Evolutionary conservation across 1,284 basidiomycete genomes (phyloP).

Genomic region (Cystobasidium slooffiae): DNA sequence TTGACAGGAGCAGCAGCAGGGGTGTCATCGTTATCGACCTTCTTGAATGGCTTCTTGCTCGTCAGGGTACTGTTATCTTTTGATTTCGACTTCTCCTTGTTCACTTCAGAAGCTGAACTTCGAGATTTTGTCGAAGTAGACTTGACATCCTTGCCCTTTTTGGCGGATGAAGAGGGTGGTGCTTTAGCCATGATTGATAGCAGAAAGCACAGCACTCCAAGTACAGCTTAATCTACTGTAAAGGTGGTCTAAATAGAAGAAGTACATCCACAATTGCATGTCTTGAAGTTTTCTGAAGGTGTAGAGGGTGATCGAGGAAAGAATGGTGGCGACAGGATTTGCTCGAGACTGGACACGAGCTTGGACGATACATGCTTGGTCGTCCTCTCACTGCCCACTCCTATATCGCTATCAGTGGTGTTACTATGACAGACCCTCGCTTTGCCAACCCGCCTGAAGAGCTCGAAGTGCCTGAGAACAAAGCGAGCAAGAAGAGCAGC

Average conservation of each 20-base stretch:
- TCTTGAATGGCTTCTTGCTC: not conserved
- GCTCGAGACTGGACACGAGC: not conserved
- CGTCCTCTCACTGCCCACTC: not conserved
- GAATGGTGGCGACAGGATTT: slow-evolving; percentile 26
- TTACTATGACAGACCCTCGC: slow-evolving; percentile 17
- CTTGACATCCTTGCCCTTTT: slow-evolving; percentile 30
- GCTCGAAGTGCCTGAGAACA: slow-evolving; percentile 13
- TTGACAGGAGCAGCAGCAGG: slow-evolving; percentile 7
- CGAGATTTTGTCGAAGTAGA: slow-evolving; percentile 7
- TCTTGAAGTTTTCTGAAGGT: slow-evolving; percentile 11
- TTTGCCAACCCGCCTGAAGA: slow-evolving; percentile 37
- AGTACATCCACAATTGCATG: slow-evolving; percentile 5
- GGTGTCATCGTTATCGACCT: not conserved
- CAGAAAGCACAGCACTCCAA: not conserved
- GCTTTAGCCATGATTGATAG: slow-evolving; percentile 13
- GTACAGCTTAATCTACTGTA: not conserved
- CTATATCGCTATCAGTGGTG: not conserved
- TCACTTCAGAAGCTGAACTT: slow-evolving; percentile 23
- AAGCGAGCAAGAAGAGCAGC: not conserved
- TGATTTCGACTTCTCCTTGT: slow-evolving; percentile 20
- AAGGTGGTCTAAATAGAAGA: not conserved
- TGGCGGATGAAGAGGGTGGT: slow-evolving; percentile 11
- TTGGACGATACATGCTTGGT: not conserved
- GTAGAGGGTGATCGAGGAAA: slow-evolving; percentile 10
- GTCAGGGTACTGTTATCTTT: not conserved